Evolutionary conservation across 1,284 basidiomycete species (phyloP).

Genomic region (Irpex lacteus): DNA sequence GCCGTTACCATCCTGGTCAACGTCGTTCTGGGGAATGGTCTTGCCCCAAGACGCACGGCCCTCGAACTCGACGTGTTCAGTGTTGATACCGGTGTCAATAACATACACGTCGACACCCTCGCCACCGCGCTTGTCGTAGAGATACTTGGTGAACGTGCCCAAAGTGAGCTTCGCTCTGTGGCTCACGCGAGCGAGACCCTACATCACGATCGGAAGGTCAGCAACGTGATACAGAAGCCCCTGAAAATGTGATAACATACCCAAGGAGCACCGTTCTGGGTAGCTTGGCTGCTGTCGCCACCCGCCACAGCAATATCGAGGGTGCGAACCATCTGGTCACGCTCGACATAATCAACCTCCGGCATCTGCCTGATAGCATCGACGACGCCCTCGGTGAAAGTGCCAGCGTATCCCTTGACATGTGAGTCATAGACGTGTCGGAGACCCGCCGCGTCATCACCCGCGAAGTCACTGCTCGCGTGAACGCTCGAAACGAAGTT

Average conservation of each 20-base stretch:
- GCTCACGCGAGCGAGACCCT: conserved; percentile 95
- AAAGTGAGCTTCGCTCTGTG: conserved; percentile 82
- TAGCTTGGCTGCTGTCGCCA: conserved; percentile 72
- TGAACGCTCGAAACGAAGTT: conserved; percentile 66
- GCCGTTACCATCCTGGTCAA: conserved; percentile 38
- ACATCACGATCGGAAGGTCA: background rate
- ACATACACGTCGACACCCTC: conserved; percentile 79
- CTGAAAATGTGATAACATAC: conserved; percentile 43
- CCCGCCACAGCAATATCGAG: conserved; percentile 65
- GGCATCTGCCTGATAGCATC: conserved; percentile 83
- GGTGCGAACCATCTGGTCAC: conserved; percentile 85
- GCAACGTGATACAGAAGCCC: conserved; percentile 3
- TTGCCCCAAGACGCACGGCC: conserved; percentile 37
- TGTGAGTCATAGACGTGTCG: conserved; percentile 72
- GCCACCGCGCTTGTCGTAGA: conserved; percentile 74
- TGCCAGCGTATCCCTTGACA: conserved; percentile 83
- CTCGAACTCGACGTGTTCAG: conserved; percentile 84
- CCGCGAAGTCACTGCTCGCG: conserved; percentile 45
- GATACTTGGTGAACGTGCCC: conserved; percentile 86
- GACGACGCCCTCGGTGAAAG: conserved; percentile 75
- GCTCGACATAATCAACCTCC: conserved; percentile 92
- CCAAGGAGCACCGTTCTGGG: conserved; percentile 88
- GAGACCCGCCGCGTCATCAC: conserved; percentile 48
- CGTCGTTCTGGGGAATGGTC: conserved; percentile 53
- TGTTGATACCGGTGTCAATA: conserved; percentile 88